phyloP scores from a whole-genome alignment of 306 rosid genomes.

The Vigna angularis region DNA sequence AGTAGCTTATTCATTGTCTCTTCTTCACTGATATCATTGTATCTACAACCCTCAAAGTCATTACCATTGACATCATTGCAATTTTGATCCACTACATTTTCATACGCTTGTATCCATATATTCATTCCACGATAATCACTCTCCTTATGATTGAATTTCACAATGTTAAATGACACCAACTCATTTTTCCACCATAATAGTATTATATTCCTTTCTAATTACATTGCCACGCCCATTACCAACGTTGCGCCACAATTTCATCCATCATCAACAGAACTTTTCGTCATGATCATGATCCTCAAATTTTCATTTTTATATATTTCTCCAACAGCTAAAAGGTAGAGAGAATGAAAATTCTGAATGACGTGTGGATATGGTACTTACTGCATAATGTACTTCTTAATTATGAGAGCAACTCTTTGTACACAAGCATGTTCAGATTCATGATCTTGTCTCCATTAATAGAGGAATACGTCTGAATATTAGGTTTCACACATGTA shows the following conservation, averaged over 20 bases:
- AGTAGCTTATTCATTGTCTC: background rate
- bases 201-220: constrained; percentile 33
- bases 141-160: constrained; percentile 26
- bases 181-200: constrained; percentile 45
- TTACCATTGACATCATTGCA: background rate
- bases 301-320: background rate
- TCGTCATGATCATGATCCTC: constrained; percentile 14
- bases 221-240: constrained; percentile 32
- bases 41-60: constrained; percentile 7
- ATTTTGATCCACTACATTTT: constrained; percentile 34
- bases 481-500: too few relatives aligned
- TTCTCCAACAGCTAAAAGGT: background rate
- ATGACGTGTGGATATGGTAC: background rate
- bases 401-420: background rate
- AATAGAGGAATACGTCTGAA: too few relatives aligned
- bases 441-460: background rate
- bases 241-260: constrained; percentile 25
- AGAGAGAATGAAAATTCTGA: background rate
- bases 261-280: constrained; percentile 35
- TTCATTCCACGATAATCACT: constrained; percentile 29
- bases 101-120: constrained; percentile 31
- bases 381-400: background rate
- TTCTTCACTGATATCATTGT: constrained; percentile 2
- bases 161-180: constrained; percentile 16
- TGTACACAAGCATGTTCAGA: background rate